phyloP scores from a whole-genome alignment of 2,329 filamentous ascomycete species.

The Paraconiothyrium brasiliense region DNA sequence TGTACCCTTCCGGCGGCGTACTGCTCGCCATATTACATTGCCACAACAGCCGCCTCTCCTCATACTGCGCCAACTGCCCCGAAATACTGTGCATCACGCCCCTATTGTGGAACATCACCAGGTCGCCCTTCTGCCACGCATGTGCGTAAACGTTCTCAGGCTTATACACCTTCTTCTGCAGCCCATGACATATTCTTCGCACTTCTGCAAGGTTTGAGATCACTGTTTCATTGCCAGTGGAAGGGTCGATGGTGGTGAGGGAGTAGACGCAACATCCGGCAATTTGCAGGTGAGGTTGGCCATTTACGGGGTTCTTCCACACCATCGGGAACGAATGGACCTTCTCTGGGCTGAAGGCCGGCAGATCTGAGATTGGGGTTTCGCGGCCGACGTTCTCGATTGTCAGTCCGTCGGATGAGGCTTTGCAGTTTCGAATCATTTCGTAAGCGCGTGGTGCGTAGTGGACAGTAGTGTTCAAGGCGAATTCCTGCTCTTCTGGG shows the following conservation, averaged over 20 bases:
- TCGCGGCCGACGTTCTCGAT: neutral
- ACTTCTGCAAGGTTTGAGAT: neutral
- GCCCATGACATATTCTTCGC: neutral
- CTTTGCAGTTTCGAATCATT: too few species aligned
- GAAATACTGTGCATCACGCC: conserved; percentile 11
- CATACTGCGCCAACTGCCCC: conserved; percentile 1
- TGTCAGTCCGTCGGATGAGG: too few species aligned
- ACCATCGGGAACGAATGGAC: conserved; percentile 11
- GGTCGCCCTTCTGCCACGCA: conserved; percentile 2
- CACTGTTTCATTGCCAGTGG: neutral
- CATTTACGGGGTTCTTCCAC: conserved; percentile 8
- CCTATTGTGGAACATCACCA: conserved; percentile 11
- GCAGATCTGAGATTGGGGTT: neutral
- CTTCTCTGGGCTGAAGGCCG: neutral
- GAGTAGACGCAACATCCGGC: conserved; percentile 7
- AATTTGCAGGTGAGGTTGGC: neutral
- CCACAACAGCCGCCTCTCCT: conserved; percentile 8
- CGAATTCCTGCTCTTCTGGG: too few species aligned
- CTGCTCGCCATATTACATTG: conserved; percentile 11
- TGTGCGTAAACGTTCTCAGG: conserved; percentile 7
- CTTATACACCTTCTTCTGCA: neutral
- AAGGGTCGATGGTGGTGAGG: neutral
- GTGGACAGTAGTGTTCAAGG: too few species aligned
- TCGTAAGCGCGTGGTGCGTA: too few species aligned
- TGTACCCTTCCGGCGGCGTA: neutral